Evolutionary conservation across 805 yeast genomes (phyloP).

Genomic region (Wickerhamiella slavikovae): DNA sequence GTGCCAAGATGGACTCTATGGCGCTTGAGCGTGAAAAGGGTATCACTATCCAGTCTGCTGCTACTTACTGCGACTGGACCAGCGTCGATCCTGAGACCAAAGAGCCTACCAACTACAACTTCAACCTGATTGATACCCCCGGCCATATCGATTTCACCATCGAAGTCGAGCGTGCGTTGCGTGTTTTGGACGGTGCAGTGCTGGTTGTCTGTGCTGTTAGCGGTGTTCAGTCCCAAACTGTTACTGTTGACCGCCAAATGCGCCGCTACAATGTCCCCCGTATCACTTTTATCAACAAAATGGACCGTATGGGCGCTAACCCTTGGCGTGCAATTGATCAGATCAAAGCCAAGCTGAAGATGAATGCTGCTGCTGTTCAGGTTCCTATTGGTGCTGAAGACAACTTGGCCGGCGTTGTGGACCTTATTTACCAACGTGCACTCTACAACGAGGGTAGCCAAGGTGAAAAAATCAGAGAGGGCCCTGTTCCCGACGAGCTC

Average conservation of each 20-base stretch:
- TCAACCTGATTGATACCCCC: constrained; percentile 93
- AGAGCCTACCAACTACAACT: constrained; percentile 48
- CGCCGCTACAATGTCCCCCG: constrained; percentile 94
- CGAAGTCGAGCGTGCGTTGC: constrained; percentile 95
- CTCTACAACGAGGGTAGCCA: constrained; percentile 75
- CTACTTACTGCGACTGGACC: constrained; percentile 94
- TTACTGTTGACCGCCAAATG: constrained; percentile 98
- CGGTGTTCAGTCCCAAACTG: constrained; percentile 97
- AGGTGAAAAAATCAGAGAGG: constrained; percentile 58
- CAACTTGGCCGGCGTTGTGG: constrained; percentile 71
- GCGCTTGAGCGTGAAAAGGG: constrained; percentile 97
- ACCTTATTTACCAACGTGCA: constrained; percentile 72
- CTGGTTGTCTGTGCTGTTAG: constrained; percentile 95
- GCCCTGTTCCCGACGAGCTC: constrained; percentile 59
- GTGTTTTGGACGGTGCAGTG: constrained; percentile 96
- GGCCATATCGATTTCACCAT: constrained; percentile 98
- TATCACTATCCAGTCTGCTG: constrained; percentile 96
- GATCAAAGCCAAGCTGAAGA: constrained; percentile 65
- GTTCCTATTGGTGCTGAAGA: constrained; percentile 93
- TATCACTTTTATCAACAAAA: constrained; percentile 86
- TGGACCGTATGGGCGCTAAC: constrained; percentile 98
- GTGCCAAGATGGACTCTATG: constrained; percentile 99
- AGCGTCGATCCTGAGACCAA: constrained; percentile 22
- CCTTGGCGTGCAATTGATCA: constrained; percentile 93
- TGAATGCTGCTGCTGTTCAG: constrained; percentile 94